Evolutionary conservation across 1,139 yeast genomes (phyloP), one percentile per base, ranked within the genome.

Genomic region (Yamadazyma trypodendri): DNA sequence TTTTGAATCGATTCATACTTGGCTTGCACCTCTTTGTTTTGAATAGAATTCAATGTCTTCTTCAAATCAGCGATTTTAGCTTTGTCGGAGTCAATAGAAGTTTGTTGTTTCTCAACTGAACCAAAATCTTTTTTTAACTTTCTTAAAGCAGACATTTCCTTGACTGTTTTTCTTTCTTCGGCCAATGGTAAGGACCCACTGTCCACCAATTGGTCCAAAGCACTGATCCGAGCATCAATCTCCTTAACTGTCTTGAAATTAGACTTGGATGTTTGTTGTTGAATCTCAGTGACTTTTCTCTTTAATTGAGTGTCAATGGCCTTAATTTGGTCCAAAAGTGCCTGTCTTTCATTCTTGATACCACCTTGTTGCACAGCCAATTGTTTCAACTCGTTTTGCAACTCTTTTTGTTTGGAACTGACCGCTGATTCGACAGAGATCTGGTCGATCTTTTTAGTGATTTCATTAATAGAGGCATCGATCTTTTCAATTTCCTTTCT

Each of bases 171-270:
- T 71, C 89, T 84, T 74, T 94, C 99, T 48, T 92, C 96, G 38
- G 90, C 97, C 57, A 94, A 79, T 56, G 88, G 80, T 61, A 94
- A 72, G 38, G 75, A 69, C 44, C 98, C 98, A 37, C 86, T 68
- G 44, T 86, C 89, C 47, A 92, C 83, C 50, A 77, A 72, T 34
- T 72, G 74, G 60, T 92, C 97, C 55, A 89, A 77, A 57, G 74
- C 70, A 48, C 65, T 63, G 61, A 90, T 78, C 64, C 84, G 79
- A 43, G 72, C 69, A 55, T 89, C 95, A 52, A 90, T 84, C 50
- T 90, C 97, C 34, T 75, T 87, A 46, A 76, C 80, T 37, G 77
- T 68, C 66, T 84, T 85, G 74, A 78, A 90, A 45, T 61, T 72
- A 62, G 77, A 77, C 66, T 84, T 85, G 44, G 87, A 73, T 45